These are phyloP conservation scores for Cinnamomum chago DNA, from an alignment of 164 flowering plant genomes.

Conservation along the genomic window DNA sequence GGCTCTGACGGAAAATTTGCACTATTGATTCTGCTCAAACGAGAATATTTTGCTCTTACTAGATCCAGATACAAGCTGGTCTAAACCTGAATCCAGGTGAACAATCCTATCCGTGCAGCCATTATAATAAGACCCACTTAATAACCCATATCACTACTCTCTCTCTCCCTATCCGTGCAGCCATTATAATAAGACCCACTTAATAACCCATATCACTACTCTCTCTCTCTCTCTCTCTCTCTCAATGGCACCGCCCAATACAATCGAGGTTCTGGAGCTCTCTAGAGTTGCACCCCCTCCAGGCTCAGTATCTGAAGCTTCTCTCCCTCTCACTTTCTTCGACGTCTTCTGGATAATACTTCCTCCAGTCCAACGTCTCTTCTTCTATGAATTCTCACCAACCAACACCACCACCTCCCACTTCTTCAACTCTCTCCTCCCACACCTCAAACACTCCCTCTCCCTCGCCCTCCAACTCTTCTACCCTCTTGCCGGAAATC, in stretches of 20 bases:
- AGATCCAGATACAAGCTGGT: too few species aligned
- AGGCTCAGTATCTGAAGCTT: not conserved
- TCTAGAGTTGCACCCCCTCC: not conserved
- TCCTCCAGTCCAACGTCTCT: slow-evolving; percentile 10
- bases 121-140: too few species aligned
- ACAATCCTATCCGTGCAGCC: too few species aligned
- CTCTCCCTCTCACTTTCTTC: slow-evolving; percentile 17
- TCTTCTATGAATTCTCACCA: slow-evolving; percentile 3
- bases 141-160: too few species aligned
- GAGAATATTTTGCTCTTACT: too few species aligned
- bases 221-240: not conserved
- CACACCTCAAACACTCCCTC: slow-evolving; percentile 35
- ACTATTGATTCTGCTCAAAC: too few species aligned
- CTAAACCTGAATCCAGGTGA: too few species aligned
- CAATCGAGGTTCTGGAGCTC: not conserved
- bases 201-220: too few species aligned
- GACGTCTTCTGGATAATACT: not conserved
- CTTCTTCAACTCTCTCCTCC: slow-evolving; percentile 12
- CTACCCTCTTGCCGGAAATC: slow-evolving; percentile 34
- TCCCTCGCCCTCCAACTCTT: slow-evolving; percentile 36
- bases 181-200: too few species aligned
- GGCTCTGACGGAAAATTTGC: too few species aligned
- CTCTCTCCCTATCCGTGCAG: too few species aligned
- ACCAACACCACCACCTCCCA: not conserved
- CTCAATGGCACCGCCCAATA: not conserved